These are phyloP conservation scores for Colletotrichum higginsianum DNA, from an alignment of 2,329 filamentous ascomycete genomes.

Conservation along the genomic window DNA sequence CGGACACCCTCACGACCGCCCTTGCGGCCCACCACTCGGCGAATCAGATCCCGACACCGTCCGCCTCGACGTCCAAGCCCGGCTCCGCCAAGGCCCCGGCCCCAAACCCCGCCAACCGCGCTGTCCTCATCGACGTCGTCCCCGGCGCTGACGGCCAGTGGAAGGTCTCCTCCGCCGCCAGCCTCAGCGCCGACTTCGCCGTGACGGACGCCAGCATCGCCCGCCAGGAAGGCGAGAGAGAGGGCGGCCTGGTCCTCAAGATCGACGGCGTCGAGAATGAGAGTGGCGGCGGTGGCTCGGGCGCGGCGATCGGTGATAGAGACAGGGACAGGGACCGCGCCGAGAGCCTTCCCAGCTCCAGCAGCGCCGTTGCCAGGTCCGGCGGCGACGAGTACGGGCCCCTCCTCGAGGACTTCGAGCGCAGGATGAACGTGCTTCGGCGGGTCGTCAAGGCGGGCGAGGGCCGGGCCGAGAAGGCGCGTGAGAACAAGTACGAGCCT, in stretches of 20 bases:
- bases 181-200: constrained; percentile 81
- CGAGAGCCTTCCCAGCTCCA: constrained; percentile 44
- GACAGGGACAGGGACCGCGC: constrained; percentile 30
- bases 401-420: constrained; percentile 71
- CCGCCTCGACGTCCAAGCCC: constrained; percentile 47
- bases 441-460: constrained; percentile 69
- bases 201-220: constrained; percentile 63
- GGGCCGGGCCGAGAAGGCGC: constrained; percentile 33
- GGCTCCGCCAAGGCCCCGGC: constrained; percentile 35
- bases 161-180: constrained; percentile 77
- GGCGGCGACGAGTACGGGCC: constrained; percentile 64
- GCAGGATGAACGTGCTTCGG: constrained; percentile 68
- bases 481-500: not conserved
- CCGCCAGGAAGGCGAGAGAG: constrained; percentile 55
- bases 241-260: constrained; percentile 67
- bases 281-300: constrained; percentile 47
- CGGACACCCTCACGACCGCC: constrained; percentile 80
- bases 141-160: constrained; percentile 59
- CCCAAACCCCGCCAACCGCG: constrained; percentile 54
- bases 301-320: constrained; percentile 30
- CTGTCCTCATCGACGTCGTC: constrained; percentile 70
- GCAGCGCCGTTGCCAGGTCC: constrained; percentile 49
- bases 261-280: constrained; percentile 69
- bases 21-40: constrained; percentile 57
- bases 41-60: constrained; percentile 43